phyloP scores from a whole-genome alignment of 1,284 basidiomycete species.

The Vanrija sp. region DNA sequence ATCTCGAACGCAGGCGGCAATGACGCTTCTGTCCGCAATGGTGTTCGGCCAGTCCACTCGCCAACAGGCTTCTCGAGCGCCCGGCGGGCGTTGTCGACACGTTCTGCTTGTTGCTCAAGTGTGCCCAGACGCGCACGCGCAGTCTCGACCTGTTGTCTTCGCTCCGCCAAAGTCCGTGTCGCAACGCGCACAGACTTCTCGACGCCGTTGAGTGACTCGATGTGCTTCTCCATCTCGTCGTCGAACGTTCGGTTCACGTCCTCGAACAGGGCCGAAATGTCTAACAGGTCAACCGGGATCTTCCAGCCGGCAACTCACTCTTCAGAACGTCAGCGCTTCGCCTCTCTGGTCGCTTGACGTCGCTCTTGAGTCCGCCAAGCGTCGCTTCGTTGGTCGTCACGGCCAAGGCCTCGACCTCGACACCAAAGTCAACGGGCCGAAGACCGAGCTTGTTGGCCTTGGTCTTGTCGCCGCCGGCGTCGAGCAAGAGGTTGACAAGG shows the following conservation, averaged over 20 bases:
- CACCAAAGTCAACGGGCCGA: conserved; percentile 86
- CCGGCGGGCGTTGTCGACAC: conserved; percentile 73
- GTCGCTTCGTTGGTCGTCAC: conserved; percentile 71
- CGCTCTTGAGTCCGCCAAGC: conserved; percentile 63
- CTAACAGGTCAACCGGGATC: conserved; percentile 48
- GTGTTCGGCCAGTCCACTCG: conserved; percentile 87
- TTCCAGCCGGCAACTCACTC: conserved; percentile 53
- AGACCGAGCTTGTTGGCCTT: conserved; percentile 92
- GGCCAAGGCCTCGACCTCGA: conserved; percentile 65
- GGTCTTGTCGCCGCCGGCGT: conserved; percentile 87
- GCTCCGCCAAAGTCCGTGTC: conserved; percentile 83
- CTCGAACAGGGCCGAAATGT: conserved; percentile 80
- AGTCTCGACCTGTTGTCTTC: conserved; percentile 72
- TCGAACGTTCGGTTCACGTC: conserved; percentile 73
- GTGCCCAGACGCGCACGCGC: conserved; percentile 69
- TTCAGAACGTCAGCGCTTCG: conserved; percentile 86
- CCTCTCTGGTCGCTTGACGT: conserved; percentile 68
- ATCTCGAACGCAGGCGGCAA: conserved; percentile 29
- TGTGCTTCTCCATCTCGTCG: conserved; percentile 77
- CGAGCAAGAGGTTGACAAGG: conserved; percentile 80
- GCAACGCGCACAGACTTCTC: conserved; percentile 83
- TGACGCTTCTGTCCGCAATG: conserved; percentile 52
- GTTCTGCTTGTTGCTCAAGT: conserved; percentile 71
- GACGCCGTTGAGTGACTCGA: conserved; percentile 77
- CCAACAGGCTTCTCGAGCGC: conserved; percentile 53